Conservation (phyloP, 192 early-diverging fungal genomes). For the Phlyctochytrium bullatum region DNA sequence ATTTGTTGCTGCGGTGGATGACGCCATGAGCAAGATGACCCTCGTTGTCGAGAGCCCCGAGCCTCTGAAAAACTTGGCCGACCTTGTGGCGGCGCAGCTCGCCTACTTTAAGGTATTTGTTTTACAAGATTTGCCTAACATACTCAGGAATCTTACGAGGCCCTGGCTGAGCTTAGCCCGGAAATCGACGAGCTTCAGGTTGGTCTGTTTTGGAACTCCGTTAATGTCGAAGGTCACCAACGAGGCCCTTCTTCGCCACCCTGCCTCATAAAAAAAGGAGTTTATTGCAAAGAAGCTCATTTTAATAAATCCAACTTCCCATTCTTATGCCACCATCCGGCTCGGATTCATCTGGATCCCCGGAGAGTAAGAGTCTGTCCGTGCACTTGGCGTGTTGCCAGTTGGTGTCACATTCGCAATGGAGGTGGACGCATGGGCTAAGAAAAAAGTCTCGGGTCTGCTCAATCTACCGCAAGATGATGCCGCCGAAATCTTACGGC, state of each 20-base stretch:
- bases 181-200: slow-evolving; percentile 88
- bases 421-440: no score
- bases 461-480: slow-evolving; percentile 8
- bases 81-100: slow-evolving; percentile 84
- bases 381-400: no score
- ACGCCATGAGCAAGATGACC: slow-evolving; percentile 94
- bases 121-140: neutral
- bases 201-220: neutral
- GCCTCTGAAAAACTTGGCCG: slow-evolving; percentile 75
- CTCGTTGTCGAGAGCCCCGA: slow-evolving; percentile 86
- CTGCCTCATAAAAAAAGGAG: slow-evolving; percentile 19
- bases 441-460: neutral
- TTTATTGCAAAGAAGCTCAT: neutral
- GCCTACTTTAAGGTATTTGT: slow-evolving; percentile 72
- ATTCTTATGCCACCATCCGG: no score
- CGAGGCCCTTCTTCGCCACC: slow-evolving; percentile 80
- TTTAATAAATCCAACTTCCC: neutral
- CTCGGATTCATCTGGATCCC: no score
- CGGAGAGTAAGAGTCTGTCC: no score
- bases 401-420: no score
- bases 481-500: slow-evolving; percentile 16
- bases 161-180: slow-evolving; percentile 49
- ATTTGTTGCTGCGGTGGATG: slow-evolving; percentile 93
- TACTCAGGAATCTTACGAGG: slow-evolving; percentile 36
- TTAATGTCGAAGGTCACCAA: slow-evolving; percentile 72